These are phyloP conservation scores for Ascocoryne sarcoides DNA, from an alignment of 2,329 filamentous ascomycete genomes.

Conservation along the genomic window DNA sequence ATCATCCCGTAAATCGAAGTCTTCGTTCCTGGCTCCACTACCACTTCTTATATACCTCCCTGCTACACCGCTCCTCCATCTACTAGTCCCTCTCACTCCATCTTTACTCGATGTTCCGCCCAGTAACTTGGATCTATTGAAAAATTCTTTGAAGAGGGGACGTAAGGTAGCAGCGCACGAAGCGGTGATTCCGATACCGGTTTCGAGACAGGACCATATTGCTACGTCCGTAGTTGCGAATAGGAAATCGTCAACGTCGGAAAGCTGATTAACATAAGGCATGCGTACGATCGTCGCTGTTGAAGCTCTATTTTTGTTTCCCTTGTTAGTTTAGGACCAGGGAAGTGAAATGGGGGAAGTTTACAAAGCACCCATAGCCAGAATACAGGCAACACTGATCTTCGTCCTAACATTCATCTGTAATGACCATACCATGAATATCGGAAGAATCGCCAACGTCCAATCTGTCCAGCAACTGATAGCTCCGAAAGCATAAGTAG, in stretches of 20 bases:
- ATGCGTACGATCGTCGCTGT: slow-evolving; percentile 35
- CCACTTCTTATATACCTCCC: not conserved
- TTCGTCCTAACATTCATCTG: slow-evolving; percentile 34
- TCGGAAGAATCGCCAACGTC: slow-evolving; percentile 33
- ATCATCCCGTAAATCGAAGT: slow-evolving; percentile 14
- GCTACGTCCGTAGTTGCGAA: slow-evolving; percentile 34
- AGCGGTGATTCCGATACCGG: slow-evolving; percentile 33
- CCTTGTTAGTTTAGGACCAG: too few relatives aligned
- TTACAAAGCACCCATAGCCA: slow-evolving; percentile 31
- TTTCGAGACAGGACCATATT: slow-evolving; percentile 36
- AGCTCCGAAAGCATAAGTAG: slow-evolving; percentile 33
- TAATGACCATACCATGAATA: slow-evolving; percentile 34
- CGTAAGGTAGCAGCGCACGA: slow-evolving; percentile 33
- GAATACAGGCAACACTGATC: slow-evolving; percentile 26
- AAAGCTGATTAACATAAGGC: slow-evolving; percentile 32
- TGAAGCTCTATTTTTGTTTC: slow-evolving; percentile 31
- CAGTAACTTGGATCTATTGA: slow-evolving; percentile 10
- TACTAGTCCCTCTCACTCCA: slow-evolving; percentile 1
- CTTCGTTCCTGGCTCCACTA: too few relatives aligned
- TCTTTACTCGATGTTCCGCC: slow-evolving; percentile 3
- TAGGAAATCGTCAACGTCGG: slow-evolving; percentile 30
- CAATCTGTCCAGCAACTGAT: slow-evolving; percentile 34
- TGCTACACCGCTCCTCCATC: slow-evolving; percentile 3
- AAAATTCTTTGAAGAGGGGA: slow-evolving; percentile 27
- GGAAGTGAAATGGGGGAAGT: too few relatives aligned